Evolutionary conservation across 169 alveolate genomes (phyloP), one percentile per base, ranked within the genome.

Genomic region (Plasmodium cynomolgi): DNA sequence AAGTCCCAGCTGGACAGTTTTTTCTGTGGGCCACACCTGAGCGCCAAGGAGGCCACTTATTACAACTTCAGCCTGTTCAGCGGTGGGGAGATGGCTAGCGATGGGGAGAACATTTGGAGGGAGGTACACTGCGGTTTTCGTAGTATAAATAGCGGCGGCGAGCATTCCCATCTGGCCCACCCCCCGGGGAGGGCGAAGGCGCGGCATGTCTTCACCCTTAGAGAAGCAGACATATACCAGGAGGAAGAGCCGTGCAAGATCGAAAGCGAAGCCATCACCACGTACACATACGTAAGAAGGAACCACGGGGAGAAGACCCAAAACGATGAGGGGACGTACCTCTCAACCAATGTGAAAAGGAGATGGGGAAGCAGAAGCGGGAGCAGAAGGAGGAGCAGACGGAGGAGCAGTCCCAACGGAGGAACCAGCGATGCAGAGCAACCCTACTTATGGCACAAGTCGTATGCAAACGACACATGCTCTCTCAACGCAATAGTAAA

Each of bases 391-490:
- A 23, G 23, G n/a, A n/a, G n/a, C n/a, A n/a, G n/a, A n/a, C n/a
- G n/a, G 11, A 6, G 20, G 1, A 20, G 17, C 39, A 26, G 15
- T 74, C 33, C 33, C 15, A 6, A 23, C 31, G 20, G 20, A 23
- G 71, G 68, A 13, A 47, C n/a, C 58, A 47, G 20, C 3, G n/a
- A 11, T 2, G 58, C 58, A 47, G 58, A 47, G n/a, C 58, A 11
- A 47, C 15, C 17, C 47, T 88, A 79, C 50, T 1, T 88, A 1
- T 88, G 94, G 94, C 29, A 15, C 4, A 88, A 88, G n/a, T 88
- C 94, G 9, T 88, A 73, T 26, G 26, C 44, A 9, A 80, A 80
- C 17, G 94, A 88, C 41, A 88, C 90, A 33, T 39, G 23, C 33
- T 68, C 47, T 20, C 72, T 88, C 37, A 88, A 88, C 26, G 71